phyloP scores from a whole-genome alignment of 306 rosid species.

The Datisca glomerata region DNA sequence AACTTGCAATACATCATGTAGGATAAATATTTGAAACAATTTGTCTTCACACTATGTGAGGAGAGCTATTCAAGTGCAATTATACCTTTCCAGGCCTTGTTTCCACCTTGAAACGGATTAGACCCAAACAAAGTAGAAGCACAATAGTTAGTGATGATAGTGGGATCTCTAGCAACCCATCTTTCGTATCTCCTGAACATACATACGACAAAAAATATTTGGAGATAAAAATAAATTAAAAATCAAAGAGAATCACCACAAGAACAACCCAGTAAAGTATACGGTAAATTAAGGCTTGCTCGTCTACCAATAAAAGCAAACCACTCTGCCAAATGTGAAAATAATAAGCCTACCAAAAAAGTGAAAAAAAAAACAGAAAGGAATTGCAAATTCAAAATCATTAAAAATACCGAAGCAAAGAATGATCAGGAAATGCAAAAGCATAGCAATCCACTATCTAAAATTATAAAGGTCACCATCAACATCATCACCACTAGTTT shows the following conservation, averaged over 20 bases:
- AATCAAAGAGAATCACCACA: constrained; percentile 70
- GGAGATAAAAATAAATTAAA: neutral
- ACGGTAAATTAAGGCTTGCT: constrained; percentile 37
- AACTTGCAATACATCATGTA: too few species aligned
- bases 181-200: constrained; percentile 68
- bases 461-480: too few species aligned
- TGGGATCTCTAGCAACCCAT: constrained; percentile 82
- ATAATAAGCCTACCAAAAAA: neutral
- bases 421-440: too few species aligned
- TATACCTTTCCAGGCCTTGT: constrained; percentile 87
- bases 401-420: too few species aligned
- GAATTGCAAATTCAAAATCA: too few species aligned
- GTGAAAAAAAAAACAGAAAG: too few species aligned
- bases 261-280: constrained; percentile 84
- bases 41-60: neutral
- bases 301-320: constrained; percentile 68
- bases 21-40: constrained; percentile 6
- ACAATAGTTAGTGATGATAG: constrained; percentile 54
- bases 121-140: constrained; percentile 81
- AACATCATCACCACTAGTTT: too few species aligned
- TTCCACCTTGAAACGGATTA: constrained; percentile 81
- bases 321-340: constrained; percentile 74
- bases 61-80: too few species aligned
- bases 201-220: neutral
- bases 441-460: too few species aligned